A percentile compares a stretch with the other conserved stretches of the same genome.
These are phyloP conservation scores for Mortierella sp. DNA, from an alignment of 371 early-diverging fungal species.

Conservation along the genomic window DNA sequence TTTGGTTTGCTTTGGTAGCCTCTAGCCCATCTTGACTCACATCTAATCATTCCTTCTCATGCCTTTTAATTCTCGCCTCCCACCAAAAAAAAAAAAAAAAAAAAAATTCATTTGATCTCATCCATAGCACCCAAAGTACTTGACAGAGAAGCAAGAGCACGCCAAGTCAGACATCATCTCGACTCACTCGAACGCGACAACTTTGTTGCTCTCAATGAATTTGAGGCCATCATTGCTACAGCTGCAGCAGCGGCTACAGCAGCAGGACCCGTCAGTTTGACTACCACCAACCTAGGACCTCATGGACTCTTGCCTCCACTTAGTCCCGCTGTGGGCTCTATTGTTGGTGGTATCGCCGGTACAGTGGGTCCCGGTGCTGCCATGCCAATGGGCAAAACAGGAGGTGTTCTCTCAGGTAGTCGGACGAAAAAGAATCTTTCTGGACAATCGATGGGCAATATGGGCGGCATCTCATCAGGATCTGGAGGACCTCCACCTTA, in stretches of 20 bases:
- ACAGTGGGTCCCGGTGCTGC: slow-evolving; percentile 45
- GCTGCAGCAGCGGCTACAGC: slow-evolving; percentile 56
- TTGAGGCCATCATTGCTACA: slow-evolving; percentile 64
- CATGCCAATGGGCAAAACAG: slow-evolving; percentile 3
- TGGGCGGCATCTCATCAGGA: too few relatives aligned
- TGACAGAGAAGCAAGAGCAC: slow-evolving; percentile 37
- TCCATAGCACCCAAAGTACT: slow-evolving; percentile 40
- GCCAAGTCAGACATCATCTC: slow-evolving; percentile 65
- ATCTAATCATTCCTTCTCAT: too few relatives aligned
- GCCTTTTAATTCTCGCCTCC: too few relatives aligned
- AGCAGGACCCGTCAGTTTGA: slow-evolving; percentile 40
- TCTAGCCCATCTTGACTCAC: too few relatives aligned
- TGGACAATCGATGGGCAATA: neutral
- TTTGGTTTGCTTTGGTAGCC: neutral
- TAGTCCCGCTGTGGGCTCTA: slow-evolving; percentile 36
- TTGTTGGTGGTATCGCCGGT: slow-evolving; percentile 42
- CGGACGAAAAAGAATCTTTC: slow-evolving; percentile 28
- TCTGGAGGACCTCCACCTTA: too few relatives aligned
- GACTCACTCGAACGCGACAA: slow-evolving; percentile 75
- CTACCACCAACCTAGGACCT: slow-evolving; percentile 45
- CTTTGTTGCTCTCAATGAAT: slow-evolving; percentile 65
- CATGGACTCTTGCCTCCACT: slow-evolving; percentile 40
- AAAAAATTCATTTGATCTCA: neutral
- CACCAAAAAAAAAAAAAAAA: neutral
- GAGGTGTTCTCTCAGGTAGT: slow-evolving; percentile 32